A percentile compares a stretch with the other conserved stretches of the same genome.
These are phyloP conservation scores for Hydnum rufescens DNA, from an alignment of 768 basidiomycete genomes.

Conservation along the genomic window DNA sequence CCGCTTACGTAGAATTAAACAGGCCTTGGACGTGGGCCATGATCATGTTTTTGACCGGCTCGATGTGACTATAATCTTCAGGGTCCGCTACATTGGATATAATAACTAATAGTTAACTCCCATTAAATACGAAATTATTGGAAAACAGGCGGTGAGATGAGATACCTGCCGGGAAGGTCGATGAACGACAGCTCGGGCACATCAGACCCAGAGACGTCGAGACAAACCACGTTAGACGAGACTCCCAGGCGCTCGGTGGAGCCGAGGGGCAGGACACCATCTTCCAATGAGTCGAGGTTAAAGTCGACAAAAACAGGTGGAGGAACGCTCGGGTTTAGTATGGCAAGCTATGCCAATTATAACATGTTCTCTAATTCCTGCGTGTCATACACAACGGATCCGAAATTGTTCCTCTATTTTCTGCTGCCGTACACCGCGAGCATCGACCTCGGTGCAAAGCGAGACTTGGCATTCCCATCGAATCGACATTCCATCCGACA, in stretches of 20 bases:
- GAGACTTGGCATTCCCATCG: constrained; percentile 22
- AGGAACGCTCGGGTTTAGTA: constrained; percentile 19
- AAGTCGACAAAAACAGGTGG: constrained; percentile 8
- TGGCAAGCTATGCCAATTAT: constrained; percentile 38
- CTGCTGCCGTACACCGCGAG: constrained; percentile 14
- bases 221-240: constrained; percentile 32
- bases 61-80: constrained; percentile 24
- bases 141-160: not conserved
- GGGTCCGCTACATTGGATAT: constrained; percentile 32
- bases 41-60: constrained; percentile 27
- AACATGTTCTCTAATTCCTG: constrained; percentile 30
- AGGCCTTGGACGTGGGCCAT: constrained; percentile 28
- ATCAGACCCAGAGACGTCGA: constrained; percentile 26
- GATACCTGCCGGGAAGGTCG: constrained; percentile 16
- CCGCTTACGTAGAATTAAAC: constrained; percentile 36
- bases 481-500: constrained; percentile 23
- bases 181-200: constrained; percentile 16
- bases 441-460: constrained; percentile 25
- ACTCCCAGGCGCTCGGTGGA: constrained; percentile 18
- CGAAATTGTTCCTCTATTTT: constrained; percentile 24
- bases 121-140: not conserved
- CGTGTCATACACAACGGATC: constrained; percentile 19
- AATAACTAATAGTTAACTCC: constrained; percentile 23
- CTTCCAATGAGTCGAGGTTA: not conserved
- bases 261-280: not conserved